phyloP scores from a whole-genome alignment of 2,329 filamentous ascomycete species.

The Endoconidiophora laricicola region DNA sequence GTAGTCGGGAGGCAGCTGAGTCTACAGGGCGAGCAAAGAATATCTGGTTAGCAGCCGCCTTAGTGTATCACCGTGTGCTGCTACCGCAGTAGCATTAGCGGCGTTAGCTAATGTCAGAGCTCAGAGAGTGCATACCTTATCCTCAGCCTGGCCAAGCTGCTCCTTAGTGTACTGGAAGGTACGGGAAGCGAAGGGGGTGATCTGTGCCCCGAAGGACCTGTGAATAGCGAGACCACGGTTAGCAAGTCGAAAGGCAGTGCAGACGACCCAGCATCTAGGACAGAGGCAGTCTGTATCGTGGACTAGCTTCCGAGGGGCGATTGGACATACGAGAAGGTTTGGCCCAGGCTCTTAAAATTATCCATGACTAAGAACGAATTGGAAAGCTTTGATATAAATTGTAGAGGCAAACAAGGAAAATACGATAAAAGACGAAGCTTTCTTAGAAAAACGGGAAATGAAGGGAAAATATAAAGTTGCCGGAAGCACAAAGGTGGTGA shows the following conservation, averaged over 20 bases:
- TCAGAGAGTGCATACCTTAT: conserved; percentile 46
- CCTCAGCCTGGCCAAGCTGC: conserved; percentile 84
- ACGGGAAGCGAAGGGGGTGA: conserved; percentile 83
- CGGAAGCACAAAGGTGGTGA: not conserved
- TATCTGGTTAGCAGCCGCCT: not conserved
- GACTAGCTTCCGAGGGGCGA: not conserved
- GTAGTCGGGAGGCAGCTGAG: conserved; percentile 91
- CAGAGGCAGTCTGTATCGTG: not conserved
- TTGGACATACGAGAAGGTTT: conserved; percentile 13
- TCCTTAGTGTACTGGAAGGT: conserved; percentile 98
- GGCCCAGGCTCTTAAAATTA: conserved; percentile 13
- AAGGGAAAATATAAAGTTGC: not conserved
- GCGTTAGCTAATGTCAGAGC: not conserved
- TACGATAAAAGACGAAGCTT: not conserved
- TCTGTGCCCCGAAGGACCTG: conserved; percentile 53
- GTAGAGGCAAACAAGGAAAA: not conserved
- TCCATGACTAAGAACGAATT: conserved; percentile 7
- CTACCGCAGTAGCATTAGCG: not conserved
- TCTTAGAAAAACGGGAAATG: not conserved
- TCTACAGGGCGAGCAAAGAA: conserved; percentile 34
- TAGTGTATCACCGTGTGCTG: not conserved
- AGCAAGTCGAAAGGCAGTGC: not conserved
- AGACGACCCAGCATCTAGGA: not conserved
- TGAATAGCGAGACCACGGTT: not conserved
- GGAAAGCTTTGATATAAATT: not conserved